Base-by-base conservation (phyloP, 345 rosid genomes). In the Corymbia maculata region DNA sequence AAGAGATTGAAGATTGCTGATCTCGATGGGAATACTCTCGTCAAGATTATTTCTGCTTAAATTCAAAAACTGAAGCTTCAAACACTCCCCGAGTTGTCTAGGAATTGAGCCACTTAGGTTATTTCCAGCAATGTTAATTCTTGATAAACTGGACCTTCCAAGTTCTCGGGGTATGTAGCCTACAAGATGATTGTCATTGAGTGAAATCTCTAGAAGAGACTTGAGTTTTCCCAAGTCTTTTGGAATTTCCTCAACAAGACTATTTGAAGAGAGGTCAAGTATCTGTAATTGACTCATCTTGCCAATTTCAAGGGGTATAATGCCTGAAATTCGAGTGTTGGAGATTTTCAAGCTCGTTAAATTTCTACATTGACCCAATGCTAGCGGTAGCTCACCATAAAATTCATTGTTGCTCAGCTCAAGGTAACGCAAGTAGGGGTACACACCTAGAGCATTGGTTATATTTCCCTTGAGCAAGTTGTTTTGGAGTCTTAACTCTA, bases 81-180 rank as follows among this genome's bases (percentile, higher is more conserved):
- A 9, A 13, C 84, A 90, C 7, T 86, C 70, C 16, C 90, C 90
- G 3, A 92, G 42, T 6, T 53, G 14, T 16, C 4, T 22, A 1
- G 92, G 91, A 32, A 92, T 89, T 3, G 87, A 22, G 3, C 53
- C 8, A 15, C 9, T 86, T 6, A 93, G 28, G 22, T 30, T 88
- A 87, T 94, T 94, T 45, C 85, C 13, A 0, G 90, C 87, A 30
- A 93, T 30, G 66, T 88, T 87, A 30, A 93, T 87, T 17, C 7
- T 10, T 51, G 22, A 49, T 0, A 93, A 89, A 13, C 44, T 1
- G 4, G 80, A n/a, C 14, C 4, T n/a, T 24, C 91, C 89, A 12
- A 93, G 16, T 79, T 89, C 91, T 28, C 4, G 7, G 16, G 94
- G 92, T 32, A 92, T 86, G 10, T 52, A 26, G 1, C 86, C 87